A percentile compares a stretch with the other conserved stretches of the same genome.
Conservation (phyloP, 139 green algal genomes). For the Spirogloea muscicola region DNA sequence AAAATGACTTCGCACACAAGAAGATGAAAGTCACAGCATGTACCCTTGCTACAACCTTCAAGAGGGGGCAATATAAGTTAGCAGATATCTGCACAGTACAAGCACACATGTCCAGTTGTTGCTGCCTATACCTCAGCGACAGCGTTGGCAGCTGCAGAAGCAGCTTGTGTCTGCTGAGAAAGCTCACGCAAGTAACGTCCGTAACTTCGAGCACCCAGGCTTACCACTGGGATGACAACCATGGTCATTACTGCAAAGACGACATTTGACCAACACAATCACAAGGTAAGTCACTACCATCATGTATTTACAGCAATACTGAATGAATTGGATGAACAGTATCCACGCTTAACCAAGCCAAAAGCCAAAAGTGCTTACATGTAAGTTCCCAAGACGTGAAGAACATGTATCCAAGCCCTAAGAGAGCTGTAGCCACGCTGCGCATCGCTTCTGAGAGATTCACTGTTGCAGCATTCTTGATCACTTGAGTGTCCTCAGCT, state of each 20-base stretch:
- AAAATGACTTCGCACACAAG: too few species aligned
- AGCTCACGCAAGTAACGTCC: constrained; percentile 28
- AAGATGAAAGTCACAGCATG: too few species aligned
- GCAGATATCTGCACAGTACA: too few species aligned
- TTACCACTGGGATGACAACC: constrained; percentile 16
- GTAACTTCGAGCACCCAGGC: constrained; percentile 28
- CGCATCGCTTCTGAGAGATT: constrained; percentile 31
- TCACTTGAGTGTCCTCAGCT: constrained; percentile 39
- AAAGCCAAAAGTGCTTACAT: constrained; percentile 3
- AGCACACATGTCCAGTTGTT: too few species aligned
- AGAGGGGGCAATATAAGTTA: too few species aligned
- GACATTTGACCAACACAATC: neutral
- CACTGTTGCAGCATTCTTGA: constrained; percentile 28
- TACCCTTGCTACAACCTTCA: too few species aligned
- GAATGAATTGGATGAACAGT: neutral
- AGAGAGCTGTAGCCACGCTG: constrained; percentile 9
- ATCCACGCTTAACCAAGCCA: neutral
- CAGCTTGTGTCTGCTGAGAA: constrained; percentile 37
- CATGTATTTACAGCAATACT: neutral
- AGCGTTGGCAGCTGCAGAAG: constrained; percentile 21
- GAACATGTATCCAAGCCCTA: constrained; percentile 37
- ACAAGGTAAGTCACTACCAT: neutral
- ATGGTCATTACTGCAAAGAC: constrained; percentile 17
- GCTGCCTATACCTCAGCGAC: constrained; percentile 22
- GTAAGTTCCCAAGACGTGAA: constrained; percentile 39